A percentile compares a stretch with the other conserved stretches of the same genome.
Conservation (phyloP, 2,329 filamentous ascomycete species). For the Paecilomyces dactylethromorphus region DNA sequence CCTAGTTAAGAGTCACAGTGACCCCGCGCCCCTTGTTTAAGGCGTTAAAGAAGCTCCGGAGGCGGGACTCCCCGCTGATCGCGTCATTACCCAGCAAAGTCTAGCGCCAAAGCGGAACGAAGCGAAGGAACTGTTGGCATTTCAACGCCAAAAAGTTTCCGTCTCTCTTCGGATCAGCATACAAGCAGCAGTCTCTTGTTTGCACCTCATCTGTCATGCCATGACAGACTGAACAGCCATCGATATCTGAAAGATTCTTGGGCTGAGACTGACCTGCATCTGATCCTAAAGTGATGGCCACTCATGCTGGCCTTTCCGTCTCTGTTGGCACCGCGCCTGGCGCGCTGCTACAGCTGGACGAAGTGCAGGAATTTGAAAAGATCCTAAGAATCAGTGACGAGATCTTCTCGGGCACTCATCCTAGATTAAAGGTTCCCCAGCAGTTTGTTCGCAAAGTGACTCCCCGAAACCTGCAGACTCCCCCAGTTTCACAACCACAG, state of each 20-base stretch:
- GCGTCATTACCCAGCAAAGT: slow-evolving; percentile 6
- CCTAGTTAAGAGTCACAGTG: background rate
- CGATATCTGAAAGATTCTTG: slow-evolving; percentile 7
- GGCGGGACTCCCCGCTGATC: background rate
- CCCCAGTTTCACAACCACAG: slow-evolving; percentile 21
- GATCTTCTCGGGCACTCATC: slow-evolving; percentile 66
- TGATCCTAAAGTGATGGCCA: slow-evolving; percentile 21
- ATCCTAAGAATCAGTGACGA: slow-evolving; percentile 75
- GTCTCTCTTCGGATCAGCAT: background rate
- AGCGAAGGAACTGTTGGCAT: background rate
- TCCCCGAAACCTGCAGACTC: slow-evolving; percentile 26
- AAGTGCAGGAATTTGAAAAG: slow-evolving; percentile 67
- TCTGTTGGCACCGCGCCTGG: slow-evolving; percentile 22
- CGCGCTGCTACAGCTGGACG: slow-evolving; percentile 39
- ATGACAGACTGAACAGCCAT: slow-evolving; percentile 1
- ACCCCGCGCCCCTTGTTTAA: background rate
- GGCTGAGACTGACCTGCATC: slow-evolving; percentile 1
- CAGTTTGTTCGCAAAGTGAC: slow-evolving; percentile 42
- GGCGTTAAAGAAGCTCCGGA: background rate
- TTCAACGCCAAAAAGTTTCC: slow-evolving; percentile 1
- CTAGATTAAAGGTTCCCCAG: slow-evolving; percentile 52
- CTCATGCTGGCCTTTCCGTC: slow-evolving; percentile 23
- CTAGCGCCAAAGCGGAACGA: slow-evolving; percentile 9
- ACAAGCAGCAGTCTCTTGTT: background rate
- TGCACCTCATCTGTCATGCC: background rate